Evolutionary conservation across 2,329 filamentous ascomycete species (phyloP), one percentile per base, ranked within the genome.

Genomic region (Sarocladium brachiariae): DNA sequence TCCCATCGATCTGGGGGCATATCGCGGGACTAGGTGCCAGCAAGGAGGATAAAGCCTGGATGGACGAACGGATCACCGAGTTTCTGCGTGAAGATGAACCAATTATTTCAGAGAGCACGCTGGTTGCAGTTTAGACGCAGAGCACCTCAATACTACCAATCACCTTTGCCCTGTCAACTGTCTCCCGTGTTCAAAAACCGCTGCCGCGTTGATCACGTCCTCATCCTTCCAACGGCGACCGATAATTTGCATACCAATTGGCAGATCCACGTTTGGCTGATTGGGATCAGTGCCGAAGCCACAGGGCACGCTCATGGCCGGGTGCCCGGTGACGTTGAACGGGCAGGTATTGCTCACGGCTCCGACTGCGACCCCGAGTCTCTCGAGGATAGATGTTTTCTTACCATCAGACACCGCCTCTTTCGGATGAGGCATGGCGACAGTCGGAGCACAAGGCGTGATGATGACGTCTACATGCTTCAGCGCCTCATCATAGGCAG

Each of bases 321-420:
- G 73, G 63, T 77, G 74, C 0, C 74, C 73, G 1, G 73, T 75
- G 3, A 72, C 61, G 58, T 77, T 76, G 58, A 77, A 76, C 2
- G 71, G 68, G 34, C 68, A 70, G 1, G 73, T 71, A 49, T 72
- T 75, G 51, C 65, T 63, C 4, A 72, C 74, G 27, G 70, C 60
- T 1, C 74, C 74, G 27, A 76, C 65, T 1, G 70, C 69, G 16
- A 66, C 62, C 25, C 63, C 63, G 50, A 76, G 65, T 52, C 71
- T 71, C 23, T 71, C 67, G 57, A 69, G 59, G 19, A 58, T 53
- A 2, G 23, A 67, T 11, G 43, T 27, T 25, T 35, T 25, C 14
- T 34, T 34, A 9, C 51, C 52, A 49, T 46, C 19, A 67, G 67
- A 57, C 68, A 65, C 13, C 2, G 14, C 21, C 11, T 49, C 18